Conservation (phyloP, 2,329 filamentous ascomycete genomes). For the Exophiala dermatitidis region DNA sequence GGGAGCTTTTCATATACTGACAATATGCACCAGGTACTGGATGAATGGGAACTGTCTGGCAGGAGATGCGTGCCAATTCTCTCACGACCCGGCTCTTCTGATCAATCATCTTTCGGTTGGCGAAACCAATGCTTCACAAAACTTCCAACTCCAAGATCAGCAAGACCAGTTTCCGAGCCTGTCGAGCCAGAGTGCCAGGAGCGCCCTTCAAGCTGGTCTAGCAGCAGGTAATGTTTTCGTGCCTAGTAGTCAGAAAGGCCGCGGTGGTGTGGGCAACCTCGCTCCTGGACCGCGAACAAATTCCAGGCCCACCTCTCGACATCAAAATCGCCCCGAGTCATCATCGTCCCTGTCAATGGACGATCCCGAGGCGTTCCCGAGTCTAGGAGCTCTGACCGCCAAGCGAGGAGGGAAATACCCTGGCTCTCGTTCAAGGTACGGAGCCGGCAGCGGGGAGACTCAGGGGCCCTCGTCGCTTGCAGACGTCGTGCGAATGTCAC, state of each 20-base stretch:
- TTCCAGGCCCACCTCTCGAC: constrained; percentile 78
- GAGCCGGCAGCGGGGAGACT: constrained; percentile 59
- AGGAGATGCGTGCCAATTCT: constrained; percentile 91
- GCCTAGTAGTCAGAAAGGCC: constrained; percentile 16
- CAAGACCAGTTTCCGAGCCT: constrained; percentile 78
- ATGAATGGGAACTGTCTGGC: constrained; percentile 91
- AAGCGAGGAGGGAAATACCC: constrained; percentile 87
- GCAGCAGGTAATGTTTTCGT: constrained; percentile 30
- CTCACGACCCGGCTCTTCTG: constrained; percentile 83
- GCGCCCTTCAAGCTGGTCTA: constrained; percentile 40
- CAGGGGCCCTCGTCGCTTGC: constrained; percentile 71
- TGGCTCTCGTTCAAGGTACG: constrained; percentile 80
- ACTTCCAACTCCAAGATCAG: constrained; percentile 69
- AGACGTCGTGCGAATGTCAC: constrained; percentile 92
- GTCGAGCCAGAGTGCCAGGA: constrained; percentile 30
- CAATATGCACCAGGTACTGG: constrained; percentile 65
- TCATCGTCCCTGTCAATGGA: constrained; percentile 69
- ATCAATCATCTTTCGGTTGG: constrained; percentile 66
- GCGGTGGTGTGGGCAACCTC: constrained; percentile 17
- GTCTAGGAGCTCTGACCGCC: constrained; percentile 65
- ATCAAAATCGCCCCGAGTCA: constrained; percentile 52
- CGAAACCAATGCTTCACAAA: constrained; percentile 50
- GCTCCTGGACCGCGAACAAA: constrained; percentile 53
- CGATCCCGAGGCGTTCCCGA: constrained; percentile 92
- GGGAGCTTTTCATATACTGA: constrained; percentile 19